phyloP scores from a whole-genome alignment of 2,329 filamentous ascomycete genomes.

The Aspergillus niger region DNA sequence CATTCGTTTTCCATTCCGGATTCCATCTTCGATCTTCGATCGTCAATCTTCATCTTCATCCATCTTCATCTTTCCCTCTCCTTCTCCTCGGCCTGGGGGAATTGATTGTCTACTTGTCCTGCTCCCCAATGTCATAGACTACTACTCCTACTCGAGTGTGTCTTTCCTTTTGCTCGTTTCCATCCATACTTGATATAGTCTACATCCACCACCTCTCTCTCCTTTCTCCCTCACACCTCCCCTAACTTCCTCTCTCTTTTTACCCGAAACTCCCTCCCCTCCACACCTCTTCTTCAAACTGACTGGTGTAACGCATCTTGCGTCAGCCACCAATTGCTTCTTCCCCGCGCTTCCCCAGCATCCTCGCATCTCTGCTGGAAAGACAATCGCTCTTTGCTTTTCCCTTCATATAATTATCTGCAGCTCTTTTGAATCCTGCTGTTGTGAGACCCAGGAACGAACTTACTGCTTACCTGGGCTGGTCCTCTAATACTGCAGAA shows the following conservation, averaged over 20 bases:
- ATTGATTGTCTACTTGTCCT: too few relatives aligned
- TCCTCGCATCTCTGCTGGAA: constrained; percentile 3
- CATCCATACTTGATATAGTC: too few relatives aligned
- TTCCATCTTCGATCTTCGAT: neutral
- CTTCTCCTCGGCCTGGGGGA: neutral
- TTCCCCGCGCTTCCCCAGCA: constrained; percentile 14
- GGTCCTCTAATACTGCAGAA: constrained; percentile 3
- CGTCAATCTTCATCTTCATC: neutral
- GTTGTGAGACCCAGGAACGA: neutral
- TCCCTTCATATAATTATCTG: constrained; percentile 13
- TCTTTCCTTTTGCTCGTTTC: too few relatives aligned
- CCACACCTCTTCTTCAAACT: neutral
- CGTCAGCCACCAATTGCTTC: constrained; percentile 21
- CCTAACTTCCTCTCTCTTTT: neutral
- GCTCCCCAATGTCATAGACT: too few relatives aligned
- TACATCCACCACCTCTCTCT: too few relatives aligned
- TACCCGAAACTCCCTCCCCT: constrained; percentile 1
- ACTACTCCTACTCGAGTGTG: too few relatives aligned
- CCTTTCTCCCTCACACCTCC: too few relatives aligned
- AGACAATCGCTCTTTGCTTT: constrained; percentile 17
- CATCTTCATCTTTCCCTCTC: neutral
- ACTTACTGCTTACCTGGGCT: neutral
- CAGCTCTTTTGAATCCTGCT: neutral
- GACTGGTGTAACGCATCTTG: constrained; percentile 6
- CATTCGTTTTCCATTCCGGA: constrained; percentile 2